A percentile compares a stretch with the other conserved stretches of the same genome.
Conservation (phyloP, 805 yeast genomes). For the Wickerhamomyces alni region DNA sequence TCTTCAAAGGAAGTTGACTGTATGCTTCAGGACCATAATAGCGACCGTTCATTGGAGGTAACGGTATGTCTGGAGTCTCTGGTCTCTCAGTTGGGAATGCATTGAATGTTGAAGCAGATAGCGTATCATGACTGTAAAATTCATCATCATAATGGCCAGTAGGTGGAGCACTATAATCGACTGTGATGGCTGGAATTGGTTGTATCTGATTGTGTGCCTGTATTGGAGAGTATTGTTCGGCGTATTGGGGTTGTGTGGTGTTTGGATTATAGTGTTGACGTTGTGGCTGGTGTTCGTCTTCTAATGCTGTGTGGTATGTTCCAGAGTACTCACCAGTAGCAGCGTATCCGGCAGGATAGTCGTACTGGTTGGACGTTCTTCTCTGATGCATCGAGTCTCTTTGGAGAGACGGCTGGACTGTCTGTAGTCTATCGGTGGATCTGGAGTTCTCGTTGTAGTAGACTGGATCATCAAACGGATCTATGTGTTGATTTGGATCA, state of each 20-base stretch:
- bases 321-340: slow-evolving; percentile 2
- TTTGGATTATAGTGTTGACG: slow-evolving; percentile 1
- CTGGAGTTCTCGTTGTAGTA: slow-evolving; percentile 4
- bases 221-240: slow-evolving; percentile 22
- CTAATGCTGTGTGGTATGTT: slow-evolving; percentile 1
- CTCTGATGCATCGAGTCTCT: slow-evolving; percentile 12
- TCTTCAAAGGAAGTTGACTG: background rate
- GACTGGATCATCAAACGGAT: slow-evolving; percentile 8
- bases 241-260: background rate
- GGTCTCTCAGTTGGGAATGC: slow-evolving; percentile 16
- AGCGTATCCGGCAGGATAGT: background rate
- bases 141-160: slow-evolving; percentile 10
- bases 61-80: background rate
- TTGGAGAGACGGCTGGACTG: slow-evolving; percentile 9
- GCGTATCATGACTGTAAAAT: slow-evolving; percentile 10
- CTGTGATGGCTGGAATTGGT: slow-evolving; percentile 12
- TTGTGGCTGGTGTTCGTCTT: slow-evolving; percentile 6
- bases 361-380: slow-evolving; percentile 8
- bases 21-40: slow-evolving; percentile 1
- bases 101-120: slow-evolving; percentile 12
- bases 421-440: slow-evolving; percentile 16
- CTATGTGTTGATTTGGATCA: slow-evolving; percentile 7
- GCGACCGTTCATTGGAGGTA: background rate
- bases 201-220: slow-evolving; percentile 11
- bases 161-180: slow-evolving; percentile 2